Evolutionary conservation across 768 basidiomycete species (phyloP), one percentile per base, ranked within the genome.

Genomic region (Suillus variegatus): DNA sequence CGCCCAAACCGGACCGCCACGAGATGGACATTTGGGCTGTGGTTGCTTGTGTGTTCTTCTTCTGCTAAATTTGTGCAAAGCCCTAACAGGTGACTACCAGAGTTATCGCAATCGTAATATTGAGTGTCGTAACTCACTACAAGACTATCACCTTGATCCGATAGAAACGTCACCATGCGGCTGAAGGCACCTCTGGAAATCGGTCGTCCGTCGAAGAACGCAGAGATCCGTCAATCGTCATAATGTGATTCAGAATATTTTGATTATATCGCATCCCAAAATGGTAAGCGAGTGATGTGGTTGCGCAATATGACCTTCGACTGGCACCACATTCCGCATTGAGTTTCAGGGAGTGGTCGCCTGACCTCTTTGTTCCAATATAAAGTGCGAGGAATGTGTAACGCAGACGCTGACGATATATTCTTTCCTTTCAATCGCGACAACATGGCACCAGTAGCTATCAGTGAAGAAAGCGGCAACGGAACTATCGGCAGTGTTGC

Each of bases 371-470:
- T 32, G 16, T 63, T 32, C 54, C 51, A 6, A 10, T 62, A 75
- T 74, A 72, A 74, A 71, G 57, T 28, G 22, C 35, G 38, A 47
- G 55, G 57, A 61, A 54, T 12, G 35, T 58, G 8, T 20, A n/a
- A 12, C 12, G 20, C 25, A 36, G 10, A 55, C 25, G 44, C 25
- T 9, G 7, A 22, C 25, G 14, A 25, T 12, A 35, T 10, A 28
- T 32, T n/a, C 4, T 36, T 28, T 32, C 32, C 51, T 41, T 55
- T 44, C 14, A 6, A n/a, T 40, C 5, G 16, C 22, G 51, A n/a
- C 64, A 40, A 51, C 16, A 86, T 87, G 86, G 81, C 86, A 61
- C 83, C 85, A 32, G 82, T 84, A 41, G 82, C 84, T 66, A 84
- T 81, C 40, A 68, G 77, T 62, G 79, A 82, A 57, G 73, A 67